Evolutionary conservation across 2,329 filamentous ascomycete genomes (phyloP), one percentile per base, ranked within the genome.

Genomic region (Paecilomyces fulvus): DNA sequence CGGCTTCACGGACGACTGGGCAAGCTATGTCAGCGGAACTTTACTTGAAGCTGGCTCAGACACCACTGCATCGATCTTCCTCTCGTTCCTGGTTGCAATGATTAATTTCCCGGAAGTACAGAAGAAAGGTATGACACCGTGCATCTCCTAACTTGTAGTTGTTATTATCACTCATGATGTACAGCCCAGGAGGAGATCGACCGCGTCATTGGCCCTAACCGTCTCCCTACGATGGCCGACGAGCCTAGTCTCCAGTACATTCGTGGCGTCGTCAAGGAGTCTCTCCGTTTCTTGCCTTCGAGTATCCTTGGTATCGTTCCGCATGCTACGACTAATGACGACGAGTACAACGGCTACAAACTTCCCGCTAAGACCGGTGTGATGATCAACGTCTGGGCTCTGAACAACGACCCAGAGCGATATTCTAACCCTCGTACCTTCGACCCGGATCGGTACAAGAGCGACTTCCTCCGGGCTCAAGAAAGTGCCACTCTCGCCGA

Each of bases 241-340:
- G 70, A 73, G 17, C 67, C 71, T 0, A 67, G 70, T 6, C 63
- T 84, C 10, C 80, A 80, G 0, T 84, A 84, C 59, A 63, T 82
- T 49, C 73, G 76, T 21, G 79, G 79, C 0, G 71, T 81, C 20
- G 74, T 82, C 12, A 82, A 83, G 59, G 82, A 85, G 58, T 75
- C 79, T 1, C 67, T 83, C 10, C 74, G 81, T 2, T 82, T 80
- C 79, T 72, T 79, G 3, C 79, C 80, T 0, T 63, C 58, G 8
- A 56, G 55, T 3, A 54, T 59, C 14, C 59, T 65, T 5, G 51
- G 49, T 10, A 43, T 58, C 20, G 62, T 63, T 3, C 63, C 61
- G 1, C 64, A 66, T 51, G 33, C 57, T 2, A 56, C 55, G 17
- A 61, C 53, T 3, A 56, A 61, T 17, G 61, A 62, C 17, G 64